These are phyloP conservation scores for Nakazawaea peltata DNA, from an alignment of 805 yeast genomes.

Conservation along the genomic window DNA sequence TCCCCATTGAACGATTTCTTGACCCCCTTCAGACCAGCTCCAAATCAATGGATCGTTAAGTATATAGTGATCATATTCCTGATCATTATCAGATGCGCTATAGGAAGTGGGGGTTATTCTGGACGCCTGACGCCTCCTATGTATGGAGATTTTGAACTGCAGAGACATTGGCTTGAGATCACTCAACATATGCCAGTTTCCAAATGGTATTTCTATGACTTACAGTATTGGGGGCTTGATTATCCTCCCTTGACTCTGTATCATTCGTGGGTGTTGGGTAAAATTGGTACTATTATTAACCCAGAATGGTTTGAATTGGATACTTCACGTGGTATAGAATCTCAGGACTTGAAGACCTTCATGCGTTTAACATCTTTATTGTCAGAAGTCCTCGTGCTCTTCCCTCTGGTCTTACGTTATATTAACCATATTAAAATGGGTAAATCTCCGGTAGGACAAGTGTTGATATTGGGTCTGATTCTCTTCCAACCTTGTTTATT, in stretches of 20 bases:
- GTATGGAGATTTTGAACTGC: conserved; percentile 96
- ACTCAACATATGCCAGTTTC: conserved; percentile 67
- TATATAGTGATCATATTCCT: conserved; percentile 70
- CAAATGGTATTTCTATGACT: conserved; percentile 85
- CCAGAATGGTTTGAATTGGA: conserved; percentile 71
- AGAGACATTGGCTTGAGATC: conserved; percentile 95
- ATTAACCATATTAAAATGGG: conserved; percentile 50
- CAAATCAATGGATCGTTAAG: conserved; percentile 86
- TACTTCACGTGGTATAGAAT: conserved; percentile 70
- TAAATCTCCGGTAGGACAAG: conserved; percentile 62
- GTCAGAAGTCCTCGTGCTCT: conserved; percentile 66
- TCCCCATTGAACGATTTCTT: conserved; percentile 75
- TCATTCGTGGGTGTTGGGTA: conserved; percentile 79
- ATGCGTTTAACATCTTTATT: conserved; percentile 78
- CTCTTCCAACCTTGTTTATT: conserved; percentile 77
- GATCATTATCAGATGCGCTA: conserved; percentile 69
- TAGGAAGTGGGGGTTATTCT: conserved; percentile 84
- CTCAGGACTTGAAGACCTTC: conserved; percentile 57
- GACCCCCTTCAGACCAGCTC: conserved; percentile 72
- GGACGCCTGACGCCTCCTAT: conserved; percentile 69
- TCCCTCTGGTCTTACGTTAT: conserved; percentile 73
- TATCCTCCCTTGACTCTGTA: conserved; percentile 96
- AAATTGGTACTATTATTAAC: conserved; percentile 56
- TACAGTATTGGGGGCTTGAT: conserved; percentile 93
- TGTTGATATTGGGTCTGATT: conserved; percentile 69